Percentiles rank a stretch among this genome's conserved stretches.
phyloP scores from a whole-genome alignment of 495 filamentous ascomycete genomes.

The Penicillium canescens region DNA sequence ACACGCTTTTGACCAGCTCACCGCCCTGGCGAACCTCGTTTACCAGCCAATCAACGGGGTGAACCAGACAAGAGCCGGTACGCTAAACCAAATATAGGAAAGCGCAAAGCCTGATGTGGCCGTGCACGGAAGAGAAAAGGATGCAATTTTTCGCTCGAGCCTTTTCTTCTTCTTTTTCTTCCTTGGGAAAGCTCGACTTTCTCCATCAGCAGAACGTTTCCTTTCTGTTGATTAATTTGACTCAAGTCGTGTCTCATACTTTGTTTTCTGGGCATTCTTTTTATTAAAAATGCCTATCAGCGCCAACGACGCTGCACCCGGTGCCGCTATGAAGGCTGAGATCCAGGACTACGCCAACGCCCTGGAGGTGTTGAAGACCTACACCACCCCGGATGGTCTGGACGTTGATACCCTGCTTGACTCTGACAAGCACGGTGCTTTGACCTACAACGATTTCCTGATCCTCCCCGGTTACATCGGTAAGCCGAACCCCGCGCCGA shows the following conservation, averaged over 20 bases:
- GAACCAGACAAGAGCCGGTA: constrained; percentile 2
- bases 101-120: constrained; percentile 13
- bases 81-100: constrained; percentile 22
- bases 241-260: constrained; percentile 9
- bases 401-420: constrained; percentile 80
- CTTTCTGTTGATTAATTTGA: constrained; percentile 45
- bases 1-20: constrained; percentile 11
- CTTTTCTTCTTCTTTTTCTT: constrained; percentile 54
- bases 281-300: constrained; percentile 64
- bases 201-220: constrained; percentile 53
- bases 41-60: constrained; percentile 33
- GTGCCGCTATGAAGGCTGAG: constrained; percentile 46
- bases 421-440: constrained; percentile 81
- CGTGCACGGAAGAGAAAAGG: constrained; percentile 35
- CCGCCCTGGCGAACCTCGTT: constrained; percentile 38
- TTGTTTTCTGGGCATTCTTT: constrained; percentile 17
- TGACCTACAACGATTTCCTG: constrained; percentile 83
- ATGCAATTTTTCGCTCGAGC: constrained; percentile 35
- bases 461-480: constrained; percentile 67
- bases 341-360: constrained; percentile 64
- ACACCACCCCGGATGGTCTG: constrained; percentile 77
- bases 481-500: constrained; percentile 32
- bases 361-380: constrained; percentile 72
- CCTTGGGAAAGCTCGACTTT: constrained; percentile 56
- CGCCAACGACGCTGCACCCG: constrained; percentile 57